Evolutionary conservation across 768 basidiomycete species (phyloP).

Genomic region (Hericium alpestre): DNA sequence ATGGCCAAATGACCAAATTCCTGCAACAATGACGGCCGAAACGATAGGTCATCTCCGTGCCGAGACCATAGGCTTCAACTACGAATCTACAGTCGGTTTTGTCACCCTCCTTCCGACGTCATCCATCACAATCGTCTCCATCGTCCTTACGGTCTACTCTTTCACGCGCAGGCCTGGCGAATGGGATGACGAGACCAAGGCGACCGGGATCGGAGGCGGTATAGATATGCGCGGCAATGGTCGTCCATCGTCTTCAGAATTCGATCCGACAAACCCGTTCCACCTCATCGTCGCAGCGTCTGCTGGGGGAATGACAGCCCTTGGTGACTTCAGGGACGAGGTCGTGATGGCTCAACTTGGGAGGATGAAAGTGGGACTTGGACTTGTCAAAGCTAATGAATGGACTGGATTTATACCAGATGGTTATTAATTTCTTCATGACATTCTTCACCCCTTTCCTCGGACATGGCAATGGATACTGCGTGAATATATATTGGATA

Average conservation of each 20-base stretch:
- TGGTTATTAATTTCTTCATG: neutral
- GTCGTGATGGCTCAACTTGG: neutral
- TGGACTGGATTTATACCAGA: neutral
- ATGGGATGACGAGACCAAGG: neutral
- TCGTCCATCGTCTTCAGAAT: neutral
- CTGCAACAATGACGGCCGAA: neutral
- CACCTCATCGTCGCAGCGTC: neutral
- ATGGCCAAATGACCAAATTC: neutral
- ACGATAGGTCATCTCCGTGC: neutral
- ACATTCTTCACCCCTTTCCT: neutral
- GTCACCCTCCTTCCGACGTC: neutral
- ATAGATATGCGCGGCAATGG: neutral
- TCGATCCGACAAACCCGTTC: neutral
- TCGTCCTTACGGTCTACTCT: neutral
- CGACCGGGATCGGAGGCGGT: neutral
- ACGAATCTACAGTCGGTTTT: neutral
- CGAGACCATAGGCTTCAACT: neutral
- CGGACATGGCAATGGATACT: neutral
- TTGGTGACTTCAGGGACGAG: neutral
- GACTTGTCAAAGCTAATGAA: neutral
- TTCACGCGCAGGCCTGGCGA: neutral
- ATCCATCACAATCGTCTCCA: neutral
- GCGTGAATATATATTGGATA: neutral
- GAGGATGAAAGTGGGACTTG: neutral
- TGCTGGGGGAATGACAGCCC: neutral